Base-by-base conservation (phyloP, 169 alveolate genomes). In the Plasmodium vivax region DNA sequence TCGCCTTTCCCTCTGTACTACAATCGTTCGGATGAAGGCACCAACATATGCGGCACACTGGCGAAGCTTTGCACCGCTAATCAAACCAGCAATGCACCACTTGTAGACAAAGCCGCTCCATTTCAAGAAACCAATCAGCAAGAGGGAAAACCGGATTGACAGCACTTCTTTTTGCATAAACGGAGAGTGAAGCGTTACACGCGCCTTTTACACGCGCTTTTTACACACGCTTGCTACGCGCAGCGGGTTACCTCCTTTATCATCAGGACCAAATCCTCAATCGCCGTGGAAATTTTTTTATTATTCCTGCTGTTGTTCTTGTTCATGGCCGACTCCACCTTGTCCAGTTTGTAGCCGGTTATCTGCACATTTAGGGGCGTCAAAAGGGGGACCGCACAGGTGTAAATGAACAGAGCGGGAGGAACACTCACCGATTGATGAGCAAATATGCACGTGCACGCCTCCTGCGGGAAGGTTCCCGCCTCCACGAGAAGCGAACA, bases 201-300 rank as follows among this genome's bases (percentile, higher is more conserved):
- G 45, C 9, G 45, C 27, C 27, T 38, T 38, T 36, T 36, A 36
- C 41, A 36, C 4, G 41, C 41, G 41, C 4, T 2, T 38, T 6
- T 38, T 38, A 38, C 9, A 38, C 8, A 8, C 45, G 8, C 0
- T 38, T 38, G 45, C 6, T 51, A 51, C 62, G 16, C 62, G 62
- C 2, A 23, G 23, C 30, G 58, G 72, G 23, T 87, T 75, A 87
- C 94, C 94, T 77, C 95, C 34, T 91, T 91, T 91, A 91, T 62
- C 95, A 91, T 91, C n/a, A 81, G 73, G 68, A 91, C 54, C 74
- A 91, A 82, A 68, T 91, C 95, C 68, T 91, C 95, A 14, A 91
- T 80, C 27, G 84, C 95, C 12, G 92, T 91, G 38, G 95, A 91
- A 68, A 91, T 10, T 82, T 91, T 80, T 85, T 85, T 38, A 34